Base-by-base conservation (phyloP, 2,329 filamentous ascomycete genomes). In the Septoria petroselini region DNA sequence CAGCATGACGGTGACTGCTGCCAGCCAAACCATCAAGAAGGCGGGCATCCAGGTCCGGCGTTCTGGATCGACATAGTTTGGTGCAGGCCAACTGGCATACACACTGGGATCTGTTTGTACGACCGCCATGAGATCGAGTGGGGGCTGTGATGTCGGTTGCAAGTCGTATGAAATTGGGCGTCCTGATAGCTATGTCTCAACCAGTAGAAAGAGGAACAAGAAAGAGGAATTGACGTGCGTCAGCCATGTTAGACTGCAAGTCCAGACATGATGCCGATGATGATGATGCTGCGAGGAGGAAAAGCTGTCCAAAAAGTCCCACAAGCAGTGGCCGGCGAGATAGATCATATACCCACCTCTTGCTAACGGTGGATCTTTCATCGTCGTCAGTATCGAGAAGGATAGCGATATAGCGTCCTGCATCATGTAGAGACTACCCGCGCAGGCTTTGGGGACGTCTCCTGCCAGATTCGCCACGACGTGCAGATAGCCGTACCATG, bases 31-130 rank as follows among this genome's bases (percentile, higher is more conserved):
- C 39, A 59, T 7, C 2, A 56, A 44, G 19, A 62, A 61, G 9
- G 52, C 58, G 7, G 59, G 59, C 50, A 61, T 56, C 59, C 59
- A 60, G n/a, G 41, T 35, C 40, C 58, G 48, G 12, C 46, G 46
- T 17, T 52, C 50, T 11, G 59, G 58, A 17, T 62, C 43, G 17
- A 48, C 33, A 23, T 52, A 52, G 11, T 52, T 44, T 1, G 50
- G 39, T n/a, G 50, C 12, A 15, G 50, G 50, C 50, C 50, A 52
- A 21, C 35, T 35, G 17, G 48, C 38, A 8, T 41, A 41, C 11
- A 30, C 34, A 18, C 27, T 25, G 4, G 25, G 34, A n/a, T 39
- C 27, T 15, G 40, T 40, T 1, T 25, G 11, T 19, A 14, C 40
- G 25, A 47, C 12, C 3, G 35, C 15, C 35, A 38, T 38, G 7